Conservation (phyloP, 2,329 filamentous ascomycete genomes). For the Calonectria pseudoreteaudii region DNA sequence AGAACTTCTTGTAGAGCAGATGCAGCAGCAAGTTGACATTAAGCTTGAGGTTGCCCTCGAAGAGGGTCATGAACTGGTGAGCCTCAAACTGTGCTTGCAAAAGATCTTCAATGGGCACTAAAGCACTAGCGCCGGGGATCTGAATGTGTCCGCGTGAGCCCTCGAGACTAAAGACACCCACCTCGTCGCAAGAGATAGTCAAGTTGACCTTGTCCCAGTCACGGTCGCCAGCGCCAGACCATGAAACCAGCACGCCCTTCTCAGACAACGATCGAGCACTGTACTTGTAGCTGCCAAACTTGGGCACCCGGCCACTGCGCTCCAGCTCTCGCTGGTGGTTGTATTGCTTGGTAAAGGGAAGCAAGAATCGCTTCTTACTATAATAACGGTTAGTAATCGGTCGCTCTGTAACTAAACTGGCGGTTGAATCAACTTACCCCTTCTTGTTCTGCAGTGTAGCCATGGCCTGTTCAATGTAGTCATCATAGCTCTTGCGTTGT, state of each 20-base stretch:
- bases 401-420: background rate
- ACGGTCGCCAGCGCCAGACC: slow-evolving; percentile 83
- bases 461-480: slow-evolving; percentile 99
- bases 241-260: slow-evolving; percentile 94
- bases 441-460: slow-evolving; percentile 97
- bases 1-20: slow-evolving; percentile 99
- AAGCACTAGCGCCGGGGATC: slow-evolving; percentile 91
- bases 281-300: slow-evolving; percentile 98
- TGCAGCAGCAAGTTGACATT: slow-evolving; percentile 98
- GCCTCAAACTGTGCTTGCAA: slow-evolving; percentile 98
- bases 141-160: slow-evolving; percentile 93
- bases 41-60: slow-evolving; percentile 85
- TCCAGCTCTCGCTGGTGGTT: slow-evolving; percentile 98
- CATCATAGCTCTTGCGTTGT: slow-evolving; percentile 97
- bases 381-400: slow-evolving; percentile 33
- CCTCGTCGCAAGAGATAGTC: slow-evolving; percentile 93
- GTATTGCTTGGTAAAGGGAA: slow-evolving; percentile 98
- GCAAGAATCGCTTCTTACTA: slow-evolving; percentile 89
- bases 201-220: slow-evolving; percentile 95
- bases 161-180: slow-evolving; percentile 93
- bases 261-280: slow-evolving; percentile 88
- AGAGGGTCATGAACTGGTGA: slow-evolving; percentile 94
- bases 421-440: slow-evolving; percentile 66
- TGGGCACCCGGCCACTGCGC: slow-evolving; percentile 90
- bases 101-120: slow-evolving; percentile 91